Evolutionary conservation across 306 rosid genomes (phyloP).

Genomic region (Glycine latifolia): DNA sequence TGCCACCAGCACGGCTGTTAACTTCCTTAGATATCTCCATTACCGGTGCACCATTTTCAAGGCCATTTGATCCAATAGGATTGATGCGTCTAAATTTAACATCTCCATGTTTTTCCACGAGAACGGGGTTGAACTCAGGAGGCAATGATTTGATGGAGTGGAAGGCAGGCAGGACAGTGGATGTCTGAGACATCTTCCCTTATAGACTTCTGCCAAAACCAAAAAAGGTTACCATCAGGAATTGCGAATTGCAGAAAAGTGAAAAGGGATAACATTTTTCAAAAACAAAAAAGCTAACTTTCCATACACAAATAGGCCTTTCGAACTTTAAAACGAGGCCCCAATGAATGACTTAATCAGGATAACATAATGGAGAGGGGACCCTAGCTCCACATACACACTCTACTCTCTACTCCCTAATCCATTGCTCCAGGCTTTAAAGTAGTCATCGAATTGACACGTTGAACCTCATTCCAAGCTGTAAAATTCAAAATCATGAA

Average conservation of each 20-base stretch:
- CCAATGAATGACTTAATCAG: slow-evolving; percentile 61
- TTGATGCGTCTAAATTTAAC: slow-evolving; percentile 51
- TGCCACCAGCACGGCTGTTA: slow-evolving; percentile 46
- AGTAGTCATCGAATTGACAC: slow-evolving; percentile 56
- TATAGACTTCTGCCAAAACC: slow-evolving; percentile 55
- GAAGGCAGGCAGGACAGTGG: slow-evolving; percentile 58
- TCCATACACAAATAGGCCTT: slow-evolving; percentile 46
- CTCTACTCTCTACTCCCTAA: slow-evolving; percentile 10
- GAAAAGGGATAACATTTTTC: slow-evolving; percentile 41
- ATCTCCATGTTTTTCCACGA: slow-evolving; percentile 51
- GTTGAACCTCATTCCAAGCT: slow-evolving; percentile 50
- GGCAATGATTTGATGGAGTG: slow-evolving; percentile 79
- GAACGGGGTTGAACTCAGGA: slow-evolving; percentile 59
- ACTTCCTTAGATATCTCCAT: slow-evolving; percentile 56
- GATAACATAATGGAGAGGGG: slow-evolving; percentile 77
- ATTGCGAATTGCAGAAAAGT: slow-evolving; percentile 48
- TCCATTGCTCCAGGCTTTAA: slow-evolving; percentile 54
- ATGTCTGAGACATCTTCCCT: slow-evolving; percentile 69
- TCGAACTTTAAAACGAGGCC: slow-evolving; percentile 67
- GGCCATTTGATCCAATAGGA: slow-evolving; percentile 49
- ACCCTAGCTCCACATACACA: slow-evolving; percentile 62
- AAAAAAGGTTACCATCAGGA: slow-evolving; percentile 52
- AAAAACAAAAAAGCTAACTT: slow-evolving; percentile 45
- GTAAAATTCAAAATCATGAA: slow-evolving; percentile 46
- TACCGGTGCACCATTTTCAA: slow-evolving; percentile 63